Evolutionary conservation across 495 filamentous ascomycete genomes (phyloP).

Genomic region (Xylaria scruposa): DNA sequence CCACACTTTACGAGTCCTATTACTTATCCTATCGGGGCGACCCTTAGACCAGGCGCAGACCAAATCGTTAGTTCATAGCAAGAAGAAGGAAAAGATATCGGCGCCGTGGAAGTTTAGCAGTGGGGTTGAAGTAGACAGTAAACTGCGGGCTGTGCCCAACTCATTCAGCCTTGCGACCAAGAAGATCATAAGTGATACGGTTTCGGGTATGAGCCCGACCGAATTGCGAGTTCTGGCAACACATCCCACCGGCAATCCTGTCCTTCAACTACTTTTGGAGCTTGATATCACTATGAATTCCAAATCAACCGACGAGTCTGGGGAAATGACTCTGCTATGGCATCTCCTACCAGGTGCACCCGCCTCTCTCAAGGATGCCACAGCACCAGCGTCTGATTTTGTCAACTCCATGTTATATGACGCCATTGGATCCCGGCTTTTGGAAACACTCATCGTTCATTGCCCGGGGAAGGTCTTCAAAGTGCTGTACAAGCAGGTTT

Average conservation of each 20-base stretch:
- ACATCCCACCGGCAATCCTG: constrained; percentile 88
- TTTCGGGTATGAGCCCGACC: constrained; percentile 71
- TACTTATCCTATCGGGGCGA: constrained; percentile 84
- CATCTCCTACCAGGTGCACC: constrained; percentile 54
- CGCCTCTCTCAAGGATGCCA: constrained; percentile 49
- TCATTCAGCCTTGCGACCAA: constrained; percentile 77
- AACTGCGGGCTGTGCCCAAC: constrained; percentile 70
- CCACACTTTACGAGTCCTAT: constrained; percentile 82
- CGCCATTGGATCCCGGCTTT: constrained; percentile 82
- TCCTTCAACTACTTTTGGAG: constrained; percentile 84
- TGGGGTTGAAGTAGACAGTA: constrained; percentile 47
- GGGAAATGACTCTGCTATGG: constrained; percentile 45
- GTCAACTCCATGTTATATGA: constrained; percentile 88
- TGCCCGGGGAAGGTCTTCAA: constrained; percentile 91
- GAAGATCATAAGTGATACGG: constrained; percentile 77
- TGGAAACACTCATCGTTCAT: constrained; percentile 81
- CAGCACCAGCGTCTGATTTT: constrained; percentile 61
- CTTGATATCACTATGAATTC: constrained; percentile 78
- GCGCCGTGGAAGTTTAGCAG: constrained; percentile 48
- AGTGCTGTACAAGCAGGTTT: constrained; percentile 73
- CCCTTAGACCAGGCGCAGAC: constrained; percentile 69
- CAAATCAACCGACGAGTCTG: constrained; percentile 59
- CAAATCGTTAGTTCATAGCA: constrained; percentile 78
- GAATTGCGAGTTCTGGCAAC: constrained; percentile 80
- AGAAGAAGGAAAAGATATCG: constrained; percentile 84